Evolutionary conservation across 176 grass and related monocot genomes (phyloP).

Genomic region (Pontederia paniculata): DNA sequence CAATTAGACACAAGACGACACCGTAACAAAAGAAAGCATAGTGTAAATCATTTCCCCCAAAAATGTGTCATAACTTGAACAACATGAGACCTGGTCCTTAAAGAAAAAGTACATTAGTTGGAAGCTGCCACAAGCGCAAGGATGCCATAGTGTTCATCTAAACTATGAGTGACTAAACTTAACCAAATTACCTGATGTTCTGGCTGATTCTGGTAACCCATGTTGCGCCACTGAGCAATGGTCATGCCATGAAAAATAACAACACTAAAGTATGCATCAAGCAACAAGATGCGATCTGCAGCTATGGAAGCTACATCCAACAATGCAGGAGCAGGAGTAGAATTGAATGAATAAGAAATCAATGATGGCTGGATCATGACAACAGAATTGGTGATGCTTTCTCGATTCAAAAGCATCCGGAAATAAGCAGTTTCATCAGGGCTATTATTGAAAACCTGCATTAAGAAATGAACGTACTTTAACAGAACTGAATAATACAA

Average conservation of each 20-base stretch:
- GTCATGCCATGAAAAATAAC: slow-evolving; percentile 65
- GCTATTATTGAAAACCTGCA: slow-evolving; percentile 81
- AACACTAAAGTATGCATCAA: slow-evolving; percentile 80
- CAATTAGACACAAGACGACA: too few species aligned
- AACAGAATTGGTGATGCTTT: slow-evolving; percentile 54
- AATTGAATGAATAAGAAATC: slow-evolving; percentile 70
- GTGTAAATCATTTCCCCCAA: too few species aligned
- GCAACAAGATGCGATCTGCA: slow-evolving; percentile 58
- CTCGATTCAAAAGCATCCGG: slow-evolving; percentile 65
- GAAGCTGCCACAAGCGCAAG: background rate
- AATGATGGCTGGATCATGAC: slow-evolving; percentile 91
- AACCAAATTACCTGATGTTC: slow-evolving; percentile 64
- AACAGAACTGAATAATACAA: background rate
- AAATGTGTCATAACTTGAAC: too few species aligned
- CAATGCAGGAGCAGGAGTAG: slow-evolving; percentile 46
- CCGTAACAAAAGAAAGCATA: too few species aligned
- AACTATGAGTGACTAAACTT: slow-evolving; percentile 3
- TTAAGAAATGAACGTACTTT: slow-evolving; percentile 21
- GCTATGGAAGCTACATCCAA: slow-evolving; percentile 71
- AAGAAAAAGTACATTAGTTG: background rate
- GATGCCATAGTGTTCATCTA: background rate
- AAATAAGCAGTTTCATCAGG: slow-evolving; percentile 86
- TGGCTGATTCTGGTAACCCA: slow-evolving; percentile 85
- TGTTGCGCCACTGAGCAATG: slow-evolving; percentile 19
- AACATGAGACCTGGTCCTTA: background rate